Evolutionary conservation across 1,139 yeast genomes (phyloP), one percentile per base, ranked within the genome.

Genomic region (Debaryomycetaceae sp.): DNA sequence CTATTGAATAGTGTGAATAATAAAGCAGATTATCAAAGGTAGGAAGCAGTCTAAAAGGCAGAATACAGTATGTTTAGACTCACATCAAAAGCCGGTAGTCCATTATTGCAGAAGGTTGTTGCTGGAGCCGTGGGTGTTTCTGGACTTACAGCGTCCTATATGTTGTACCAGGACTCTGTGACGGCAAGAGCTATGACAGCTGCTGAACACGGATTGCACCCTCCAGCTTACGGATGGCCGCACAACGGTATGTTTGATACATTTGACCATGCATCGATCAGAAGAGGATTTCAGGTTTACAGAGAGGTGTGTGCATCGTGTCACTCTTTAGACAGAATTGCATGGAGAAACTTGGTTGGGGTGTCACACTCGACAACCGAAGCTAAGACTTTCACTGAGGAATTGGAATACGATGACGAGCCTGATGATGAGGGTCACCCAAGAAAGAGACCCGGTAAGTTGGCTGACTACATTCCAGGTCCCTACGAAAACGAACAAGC

Each of bases 341-440:
- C 98, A 43, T 93, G 99, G 99, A 89, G 99, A 82, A 87, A 91
- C 62, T 75, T 93, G 62, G 97, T 95, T 57, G 99, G 96, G 69
- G 98, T 93, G 42, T 87, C 97, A 43, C 98, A 93, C 77, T 83
- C 96, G 51, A 79, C 90, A 58, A 65, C 82, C 50, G 99, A 93
- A 73, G 97, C 87, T 58, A 87, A 88, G 74, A 95, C 81, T 34
- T 84, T 93, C 85, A 91, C 96, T 59, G 97, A 88, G 71, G 97
- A 90, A 72, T 86, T 87, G 67, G 99, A 93, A 78, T 93, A 93
- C 73, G 97, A 90, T 62, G 97, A 91, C 65, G 99, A 95, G 75
- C 99, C 99, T 45, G 98, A 93, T 81, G 99, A 93, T 70, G 96
- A 91, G 78, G 99, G 99, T 68, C 87, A 88, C 70, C 97, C 97